Conservation (phyloP, 306 rosid species). For the Datisca glomerata region DNA sequence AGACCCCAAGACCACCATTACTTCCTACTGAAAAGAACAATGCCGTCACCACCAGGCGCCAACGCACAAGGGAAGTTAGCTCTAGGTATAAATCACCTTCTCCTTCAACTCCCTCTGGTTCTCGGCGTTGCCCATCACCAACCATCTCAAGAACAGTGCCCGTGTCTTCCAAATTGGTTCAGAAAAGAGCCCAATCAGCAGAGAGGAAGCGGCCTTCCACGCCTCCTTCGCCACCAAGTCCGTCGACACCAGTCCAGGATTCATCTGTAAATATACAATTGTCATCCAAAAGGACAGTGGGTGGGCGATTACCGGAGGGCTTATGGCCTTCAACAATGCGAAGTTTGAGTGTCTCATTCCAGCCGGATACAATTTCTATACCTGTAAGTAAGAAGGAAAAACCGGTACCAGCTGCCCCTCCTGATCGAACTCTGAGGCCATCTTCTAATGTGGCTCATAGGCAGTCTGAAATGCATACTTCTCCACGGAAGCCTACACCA, state of each 20-base stretch:
- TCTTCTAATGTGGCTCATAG: slow-evolving; percentile 69
- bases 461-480: slow-evolving; percentile 39
- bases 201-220: slow-evolving; percentile 84
- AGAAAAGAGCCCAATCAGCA: slow-evolving; percentile 60
- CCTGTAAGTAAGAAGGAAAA: slow-evolving; percentile 90
- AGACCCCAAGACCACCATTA: slow-evolving; percentile 48
- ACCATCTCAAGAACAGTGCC: slow-evolving; percentile 44
- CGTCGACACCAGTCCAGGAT: slow-evolving; percentile 64
- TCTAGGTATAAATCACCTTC: slow-evolving; percentile 66
- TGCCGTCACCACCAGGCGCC: slow-evolving; percentile 41
- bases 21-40: slow-evolving; percentile 63
- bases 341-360: slow-evolving; percentile 93
- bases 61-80: slow-evolving; percentile 45
- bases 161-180: slow-evolving; percentile 38
- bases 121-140: slow-evolving; percentile 71
- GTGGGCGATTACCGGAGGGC: slow-evolving; percentile 40
- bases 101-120: slow-evolving; percentile 26
- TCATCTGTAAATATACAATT: slow-evolving; percentile 36
- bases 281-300: slow-evolving; percentile 30
- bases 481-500: slow-evolving; percentile 52
- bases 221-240: slow-evolving; percentile 62
- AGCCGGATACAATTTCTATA: slow-evolving; percentile 76
- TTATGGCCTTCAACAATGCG: slow-evolving; percentile 99
- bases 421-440: slow-evolving; percentile 68
- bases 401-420: slow-evolving; percentile 42